Base-by-base conservation (phyloP, 2,329 filamentous ascomycete species). In the Amauroascus niger region DNA sequence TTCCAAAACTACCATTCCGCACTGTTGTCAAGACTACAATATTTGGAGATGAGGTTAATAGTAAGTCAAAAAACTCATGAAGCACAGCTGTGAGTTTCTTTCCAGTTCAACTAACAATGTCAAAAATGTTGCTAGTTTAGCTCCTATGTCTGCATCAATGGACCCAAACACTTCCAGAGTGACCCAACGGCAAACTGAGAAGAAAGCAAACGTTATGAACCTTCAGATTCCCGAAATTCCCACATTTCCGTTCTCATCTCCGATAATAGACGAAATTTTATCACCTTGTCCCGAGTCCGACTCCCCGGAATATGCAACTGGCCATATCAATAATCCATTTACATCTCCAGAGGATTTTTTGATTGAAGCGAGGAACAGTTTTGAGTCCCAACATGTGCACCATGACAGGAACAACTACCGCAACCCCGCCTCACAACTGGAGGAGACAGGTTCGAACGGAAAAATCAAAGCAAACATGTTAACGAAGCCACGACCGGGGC, bases 171-270 rank as follows among this genome's bases (percentile, higher is more conserved):
- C 50, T 4, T 52, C 41, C 22, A 26, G 2, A 30, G 7, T 22
- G n/a, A 18, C 40, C 11, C 30, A 18, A 30, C 40, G 32, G 13
- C 50, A 44, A 32, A 22, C 20, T 33, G 24, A 30, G 8, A 40
- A 20, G 18, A 39, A 46, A 22, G n/a, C 18, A 8, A 45, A 37
- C 6, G 16, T 30, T 7, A 22, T 20, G 11, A 43, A 46, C 35
- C 51, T 53, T 13, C 44, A 53, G 16, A 49, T 53, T 18, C 51
- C 51, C 14, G 41, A 16, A 24, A 56, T 65, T 14, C 69, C 68
- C 18, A 67, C 60, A 16, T 73, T 74, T 45, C 71, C 71, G 11
- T 59, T 74, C 16, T 71, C 70, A 1, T 74, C 71, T 9, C 71
- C 71, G 0, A 74, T 73, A 54, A 67, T 58, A 18, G 71, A 72